Evolutionary conservation across 352 stramenopile genomes (phyloP), one percentile per base, ranked within the genome.

Genomic region (Phytophthora tubulina): DNA sequence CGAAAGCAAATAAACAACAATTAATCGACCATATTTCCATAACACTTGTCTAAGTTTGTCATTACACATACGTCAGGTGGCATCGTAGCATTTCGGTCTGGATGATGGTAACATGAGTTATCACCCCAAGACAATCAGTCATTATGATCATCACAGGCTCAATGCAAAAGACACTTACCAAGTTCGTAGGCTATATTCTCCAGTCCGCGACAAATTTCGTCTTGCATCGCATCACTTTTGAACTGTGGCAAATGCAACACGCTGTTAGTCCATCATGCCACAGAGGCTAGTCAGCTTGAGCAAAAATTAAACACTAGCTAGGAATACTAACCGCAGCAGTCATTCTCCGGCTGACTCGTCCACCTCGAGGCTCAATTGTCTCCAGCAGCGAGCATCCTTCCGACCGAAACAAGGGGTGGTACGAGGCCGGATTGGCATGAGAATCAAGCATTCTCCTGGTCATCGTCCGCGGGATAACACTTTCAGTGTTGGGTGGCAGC

Each of bases 51-150:
- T 31, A 57, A 56, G 27, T 15, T 36, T 35, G 41, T n/a, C 27
- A 32, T 17, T 38, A 52, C n/a, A 72, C 73, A 45, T 76, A 93
- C 87, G 59, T 93, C 86, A 6, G 73, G 63, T 49, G 86, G 86
- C 75, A 82, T 76, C 2, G 72, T 62, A 39, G 48, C 59, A 11
- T 83, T 72, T 73, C 78, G 67, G 13, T 86, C 86, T 92, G 48
- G 38, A 31, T n/a, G 54, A 36, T 13, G 51, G 32, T 49, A 75
- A 41, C 35, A 57, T 48, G 21, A 52, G 4, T 8, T 14, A 63
- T 55, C 21, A 65, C 14, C 50, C 51, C 48, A 64, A 57, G 13
- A 27, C 4, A 27, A 54, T 54, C 41, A 63, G 36, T 36, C 11
- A 35, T 57, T 31, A 35, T 21, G 65, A 53, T n/a, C 15, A 8